These are phyloP conservation scores for Haematococcus lacustris DNA, from an alignment of 139 green algal genomes.

Conservation along the genomic window DNA sequence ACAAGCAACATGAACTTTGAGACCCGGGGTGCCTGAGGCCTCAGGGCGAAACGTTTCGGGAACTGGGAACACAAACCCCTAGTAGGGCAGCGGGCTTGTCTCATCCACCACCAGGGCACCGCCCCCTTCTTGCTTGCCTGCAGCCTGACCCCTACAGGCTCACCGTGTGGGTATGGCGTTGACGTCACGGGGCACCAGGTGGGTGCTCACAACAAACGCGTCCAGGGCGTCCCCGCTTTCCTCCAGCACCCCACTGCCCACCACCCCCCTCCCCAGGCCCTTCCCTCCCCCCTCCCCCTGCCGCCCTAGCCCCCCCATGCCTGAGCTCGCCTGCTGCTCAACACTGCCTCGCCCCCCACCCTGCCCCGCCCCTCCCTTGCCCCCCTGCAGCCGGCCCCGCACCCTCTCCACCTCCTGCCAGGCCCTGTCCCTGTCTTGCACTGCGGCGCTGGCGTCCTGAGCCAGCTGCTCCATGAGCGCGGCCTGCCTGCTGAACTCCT, in stretches of 20 bases:
- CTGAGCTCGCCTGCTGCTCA: too few species aligned
- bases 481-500: constrained; percentile 18
- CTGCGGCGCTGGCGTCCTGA: constrained; percentile 6
- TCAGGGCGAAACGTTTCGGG: not conserved
- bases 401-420: too few species aligned
- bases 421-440: constrained; percentile 10
- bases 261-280: too few species aligned
- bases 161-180: constrained; percentile 2
- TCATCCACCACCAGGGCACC: not conserved
- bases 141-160: not conserved
- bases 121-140: not conserved
- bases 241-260: not conserved
- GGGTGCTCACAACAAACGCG: not conserved
- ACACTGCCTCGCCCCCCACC: too few species aligned
- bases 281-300: too few species aligned
- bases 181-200: constrained; percentile 1
- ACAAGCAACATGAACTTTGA: not conserved
- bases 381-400: too few species aligned
- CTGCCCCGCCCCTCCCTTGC: too few species aligned
- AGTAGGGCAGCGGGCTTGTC: too few species aligned
- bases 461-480: constrained; percentile 17
- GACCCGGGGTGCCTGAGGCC: not conserved
- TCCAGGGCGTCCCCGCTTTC: not conserved
- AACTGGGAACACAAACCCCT: not conserved
- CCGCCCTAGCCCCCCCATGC: too few species aligned